Evolutionary conservation across 2,329 filamentous ascomycete species (phyloP), one percentile per base, ranked within the genome.

Genomic region (Microcyclosporella mali): DNA sequence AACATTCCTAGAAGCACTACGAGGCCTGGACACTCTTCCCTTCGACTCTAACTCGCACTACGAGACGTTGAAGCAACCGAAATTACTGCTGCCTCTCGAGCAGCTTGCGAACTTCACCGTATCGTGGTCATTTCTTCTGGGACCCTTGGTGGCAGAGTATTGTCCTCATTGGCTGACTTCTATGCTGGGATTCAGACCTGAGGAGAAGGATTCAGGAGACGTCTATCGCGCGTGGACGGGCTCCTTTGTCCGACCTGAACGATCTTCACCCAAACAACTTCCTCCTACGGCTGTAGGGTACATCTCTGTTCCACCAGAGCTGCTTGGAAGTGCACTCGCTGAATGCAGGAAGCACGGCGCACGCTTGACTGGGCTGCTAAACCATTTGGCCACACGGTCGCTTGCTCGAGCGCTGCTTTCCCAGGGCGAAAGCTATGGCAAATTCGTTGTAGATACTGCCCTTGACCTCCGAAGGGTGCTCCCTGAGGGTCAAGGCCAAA

Each of bases 71-170:
- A 17, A 2, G 34, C 16, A 19, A 40, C 51, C 31, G n/a, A 8
- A 10, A 1, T 53, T 71, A 2, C 57, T 62, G 2, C 52, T 56
- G 1, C 62, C 70, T 0, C 63, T 71, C 16, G 69, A 72, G 38
- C 60, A 59, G 6, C 55, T 61, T 1, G 57, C 58, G 14, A 55
- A 60, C 6, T 59, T 74, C 1, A 59, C 64, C 2, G 67, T 74
- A 19, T 70, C 69, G 1, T 72, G 66, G 68, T 53, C 51, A 0
- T 74, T 63, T 41, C 63, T 74, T 3, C 62, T 73, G 0, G 51
- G 49, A 3, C 66, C 70, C 0, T 46, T 71, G 6, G 36, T 71
- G 4, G 62, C 57, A 8, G 54, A 58, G 6, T 61, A 65, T 43
- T 52, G 71, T 6, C 70, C 71, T 1, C 45, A 48, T 1, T 59